Conservation (phyloP, 1,139 yeast genomes). For the Lodderomyces pseudojiufengensis region DNA sequence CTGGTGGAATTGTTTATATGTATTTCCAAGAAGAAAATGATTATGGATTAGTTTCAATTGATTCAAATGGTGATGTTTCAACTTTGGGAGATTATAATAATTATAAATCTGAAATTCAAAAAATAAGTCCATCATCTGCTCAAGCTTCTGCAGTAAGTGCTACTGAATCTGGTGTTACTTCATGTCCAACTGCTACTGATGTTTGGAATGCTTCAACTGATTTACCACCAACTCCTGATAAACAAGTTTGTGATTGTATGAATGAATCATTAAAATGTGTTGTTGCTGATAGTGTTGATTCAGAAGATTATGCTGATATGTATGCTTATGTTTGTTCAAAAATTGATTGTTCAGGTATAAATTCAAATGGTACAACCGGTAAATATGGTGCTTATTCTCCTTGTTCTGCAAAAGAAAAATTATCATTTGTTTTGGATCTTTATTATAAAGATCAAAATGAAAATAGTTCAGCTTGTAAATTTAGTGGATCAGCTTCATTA, state of each 20-base stretch:
- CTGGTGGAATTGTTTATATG: constrained; percentile 91
- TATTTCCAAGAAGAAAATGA: constrained; percentile 78
- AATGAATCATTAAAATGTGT: constrained; percentile 47
- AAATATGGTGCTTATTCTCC: constrained; percentile 59
- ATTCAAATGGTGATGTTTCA: constrained; percentile 33
- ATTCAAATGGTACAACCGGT: constrained; percentile 58
- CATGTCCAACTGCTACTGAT: constrained; percentile 51
- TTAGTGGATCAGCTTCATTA: constrained; percentile 60
- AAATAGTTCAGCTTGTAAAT: constrained; percentile 55
- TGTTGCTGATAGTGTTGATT: constrained; percentile 39
- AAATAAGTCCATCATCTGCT: constrained; percentile 45
- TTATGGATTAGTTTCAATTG: constrained; percentile 70
- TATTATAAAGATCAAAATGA: constrained; percentile 51
- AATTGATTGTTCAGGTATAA: constrained; percentile 51
- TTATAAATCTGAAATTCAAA: constrained; percentile 56
- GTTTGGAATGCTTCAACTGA: constrained; percentile 53
- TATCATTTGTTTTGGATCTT: constrained; percentile 57
- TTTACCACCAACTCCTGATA: constrained; percentile 70
- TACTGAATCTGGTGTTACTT: constrained; percentile 20
- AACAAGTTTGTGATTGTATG: constrained; percentile 57
- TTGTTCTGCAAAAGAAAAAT: constrained; percentile 58
- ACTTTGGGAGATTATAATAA: constrained; percentile 46
- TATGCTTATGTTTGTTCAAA: constrained; percentile 51
- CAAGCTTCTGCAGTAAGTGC: constrained; percentile 23
- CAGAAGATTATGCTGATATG: constrained; percentile 50